phyloP scores from a whole-genome alignment of 2,329 filamentous ascomycete genomes.

The Pseudogymnoascus destructans region DNA sequence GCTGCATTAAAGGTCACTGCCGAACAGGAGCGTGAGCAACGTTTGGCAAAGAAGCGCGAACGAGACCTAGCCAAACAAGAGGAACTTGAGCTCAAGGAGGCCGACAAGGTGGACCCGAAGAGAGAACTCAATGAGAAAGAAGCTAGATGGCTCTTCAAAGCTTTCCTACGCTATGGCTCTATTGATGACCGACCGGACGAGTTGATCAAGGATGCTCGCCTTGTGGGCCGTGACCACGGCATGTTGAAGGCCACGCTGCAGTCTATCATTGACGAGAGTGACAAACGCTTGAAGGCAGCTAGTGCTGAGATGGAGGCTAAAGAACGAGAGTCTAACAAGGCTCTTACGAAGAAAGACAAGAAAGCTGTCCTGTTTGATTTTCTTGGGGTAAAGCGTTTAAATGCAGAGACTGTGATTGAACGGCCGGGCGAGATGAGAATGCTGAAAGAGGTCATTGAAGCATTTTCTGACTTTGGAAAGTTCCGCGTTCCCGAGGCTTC shows the following conservation, averaged over 20 bases:
- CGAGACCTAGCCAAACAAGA: constrained; percentile 56
- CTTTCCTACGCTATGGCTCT: constrained; percentile 81
- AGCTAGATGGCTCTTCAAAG: constrained; percentile 78
- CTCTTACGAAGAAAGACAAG: constrained; percentile 88
- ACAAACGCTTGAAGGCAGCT: constrained; percentile 65
- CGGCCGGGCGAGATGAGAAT: constrained; percentile 80
- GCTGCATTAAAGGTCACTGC: constrained; percentile 45
- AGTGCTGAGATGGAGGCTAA: constrained; percentile 45
- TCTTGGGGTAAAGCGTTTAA: constrained; percentile 83
- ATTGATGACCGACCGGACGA: constrained; percentile 82
- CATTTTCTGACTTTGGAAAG: constrained; percentile 54
- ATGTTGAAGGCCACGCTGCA: constrained; percentile 62
- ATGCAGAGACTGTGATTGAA: constrained; percentile 89
- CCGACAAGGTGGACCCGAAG: constrained; percentile 66
- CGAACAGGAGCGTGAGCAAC: constrained; percentile 50
- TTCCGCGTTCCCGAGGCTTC: constrained; percentile 87
- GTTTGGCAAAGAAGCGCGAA: constrained; percentile 52
- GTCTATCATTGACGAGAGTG: constrained; percentile 53
- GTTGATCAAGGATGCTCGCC: constrained; percentile 72
- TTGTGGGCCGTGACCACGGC: constrained; percentile 70
- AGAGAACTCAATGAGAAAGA: constrained; percentile 89
- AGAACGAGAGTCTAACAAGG: constrained; percentile 62
- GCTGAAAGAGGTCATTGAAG: constrained; percentile 59
- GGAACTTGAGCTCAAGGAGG: constrained; percentile 51
- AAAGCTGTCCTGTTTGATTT: constrained; percentile 96